phyloP scores from a whole-genome alignment of 2,329 filamentous ascomycete genomes.

The Aspergillus thermomutatus region DNA sequence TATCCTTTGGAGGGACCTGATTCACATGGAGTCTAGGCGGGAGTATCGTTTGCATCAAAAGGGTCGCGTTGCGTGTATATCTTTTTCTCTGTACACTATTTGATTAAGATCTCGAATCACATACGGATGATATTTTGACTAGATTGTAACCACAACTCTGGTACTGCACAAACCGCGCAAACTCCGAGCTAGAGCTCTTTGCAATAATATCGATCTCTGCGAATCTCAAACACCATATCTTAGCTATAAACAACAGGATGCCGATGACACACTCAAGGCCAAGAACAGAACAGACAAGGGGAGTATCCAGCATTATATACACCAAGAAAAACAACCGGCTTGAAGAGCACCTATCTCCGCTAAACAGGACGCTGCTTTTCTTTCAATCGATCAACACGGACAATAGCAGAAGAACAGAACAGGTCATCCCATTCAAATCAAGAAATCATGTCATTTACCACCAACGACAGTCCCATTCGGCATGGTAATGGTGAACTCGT shows the following conservation, averaged over 20 bases:
- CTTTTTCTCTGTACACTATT: not conserved
- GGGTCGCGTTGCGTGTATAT: not conserved
- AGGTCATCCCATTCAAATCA: not conserved
- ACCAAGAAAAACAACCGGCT: not conserved
- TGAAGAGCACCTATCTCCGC: not conserved
- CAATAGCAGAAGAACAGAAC: constrained; percentile 2
- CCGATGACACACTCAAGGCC: not conserved
- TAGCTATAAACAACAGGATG: not conserved
- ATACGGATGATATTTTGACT: not conserved
- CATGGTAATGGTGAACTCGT: constrained; percentile 32
- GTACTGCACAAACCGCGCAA: not conserved
- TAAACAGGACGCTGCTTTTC: not conserved
- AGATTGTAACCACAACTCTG: not conserved
- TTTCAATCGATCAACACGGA: not conserved
- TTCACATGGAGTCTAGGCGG: constrained; percentile 3
- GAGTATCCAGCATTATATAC: not conserved
- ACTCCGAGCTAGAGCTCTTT: too few species aligned
- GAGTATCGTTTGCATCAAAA: not conserved
- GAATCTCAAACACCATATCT: not conserved
- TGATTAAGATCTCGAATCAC: not conserved
- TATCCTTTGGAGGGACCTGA: not conserved
- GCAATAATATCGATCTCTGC: not conserved
- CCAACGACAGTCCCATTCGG: constrained; percentile 29
- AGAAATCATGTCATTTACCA: constrained; percentile 4
- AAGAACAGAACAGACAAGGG: not conserved